These are phyloP conservation scores for Leccinum barrowsii DNA, from an alignment of 768 basidiomycete genomes.

Conservation along the genomic window DNA sequence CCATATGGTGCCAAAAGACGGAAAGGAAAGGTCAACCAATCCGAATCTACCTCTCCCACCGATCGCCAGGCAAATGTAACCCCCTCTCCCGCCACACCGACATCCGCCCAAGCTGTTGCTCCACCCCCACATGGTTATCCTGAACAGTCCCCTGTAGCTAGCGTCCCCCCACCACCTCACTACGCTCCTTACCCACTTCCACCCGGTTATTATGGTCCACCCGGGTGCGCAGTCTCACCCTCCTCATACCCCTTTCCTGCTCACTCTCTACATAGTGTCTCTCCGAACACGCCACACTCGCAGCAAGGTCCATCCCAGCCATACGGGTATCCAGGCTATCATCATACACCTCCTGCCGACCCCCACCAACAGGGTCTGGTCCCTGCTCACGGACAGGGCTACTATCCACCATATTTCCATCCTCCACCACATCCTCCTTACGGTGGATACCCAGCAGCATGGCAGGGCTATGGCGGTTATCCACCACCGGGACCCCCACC, in stretches of 20 bases:
- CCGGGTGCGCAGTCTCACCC: conserved; percentile 19
- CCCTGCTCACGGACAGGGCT: conserved; percentile 20
- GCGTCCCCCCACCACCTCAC: conserved; percentile 25
- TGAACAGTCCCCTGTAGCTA: conserved; percentile 25
- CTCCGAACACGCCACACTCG: conserved; percentile 21
- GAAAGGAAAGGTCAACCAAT: conserved; percentile 30
- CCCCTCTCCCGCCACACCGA: conserved; percentile 31
- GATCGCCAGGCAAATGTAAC: conserved; percentile 23
- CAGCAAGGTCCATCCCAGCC: conserved; percentile 23
- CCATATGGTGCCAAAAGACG: conserved; percentile 45
- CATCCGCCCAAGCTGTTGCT: conserved; percentile 23
- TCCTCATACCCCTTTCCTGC: conserved; percentile 2
- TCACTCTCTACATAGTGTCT: conserved; percentile 16
- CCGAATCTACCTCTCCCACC: conserved; percentile 30
- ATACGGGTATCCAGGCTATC: conserved; percentile 26
- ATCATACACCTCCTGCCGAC: conserved; percentile 19
- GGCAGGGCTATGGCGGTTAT: conserved; percentile 31
- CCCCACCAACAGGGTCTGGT: conserved; percentile 24
- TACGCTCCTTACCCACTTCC: conserved; percentile 34
- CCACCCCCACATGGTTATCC: conserved; percentile 28
- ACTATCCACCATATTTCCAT: conserved; percentile 33
- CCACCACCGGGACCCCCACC: conserved; percentile 27
- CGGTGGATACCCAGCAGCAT: conserved; percentile 27
- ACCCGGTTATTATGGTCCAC: conserved; percentile 30
- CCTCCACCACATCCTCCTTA: conserved; percentile 27